Conservation (phyloP, 176 grass and related monocot species). For the Zizania latifolia region DNA sequence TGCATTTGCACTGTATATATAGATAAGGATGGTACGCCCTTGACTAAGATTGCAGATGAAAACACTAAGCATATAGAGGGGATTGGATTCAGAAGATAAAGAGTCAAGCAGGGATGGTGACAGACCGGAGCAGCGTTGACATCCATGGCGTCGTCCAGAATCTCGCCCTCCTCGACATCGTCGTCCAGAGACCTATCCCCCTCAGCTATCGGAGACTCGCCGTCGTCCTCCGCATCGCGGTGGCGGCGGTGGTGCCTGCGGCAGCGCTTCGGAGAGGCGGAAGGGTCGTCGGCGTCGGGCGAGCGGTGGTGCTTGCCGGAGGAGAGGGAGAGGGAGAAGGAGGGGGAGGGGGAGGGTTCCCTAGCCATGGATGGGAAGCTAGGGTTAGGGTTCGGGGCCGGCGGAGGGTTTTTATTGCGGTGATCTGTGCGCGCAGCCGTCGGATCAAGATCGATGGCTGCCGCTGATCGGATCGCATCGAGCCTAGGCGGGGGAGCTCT, state of each 20-base stretch:
- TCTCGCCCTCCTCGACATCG: constrained; percentile 91
- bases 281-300: constrained; percentile 18
- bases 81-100: background rate
- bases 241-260: constrained; percentile 48
- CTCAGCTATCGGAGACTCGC: background rate
- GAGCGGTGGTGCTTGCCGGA: constrained; percentile 52
- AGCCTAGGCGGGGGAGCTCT: no score
- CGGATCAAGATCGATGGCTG: no score
- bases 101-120: constrained; percentile 16
- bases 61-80: background rate
- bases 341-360: constrained; percentile 39
- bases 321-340: no score
- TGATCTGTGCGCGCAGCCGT: no score
- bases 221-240: background rate
- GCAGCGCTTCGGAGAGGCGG: constrained; percentile 60
- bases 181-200: constrained; percentile 18
- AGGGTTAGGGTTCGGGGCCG: no score
- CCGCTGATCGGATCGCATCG: no score
- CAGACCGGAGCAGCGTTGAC: constrained; percentile 49
- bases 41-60: background rate
- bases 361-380: constrained; percentile 19
- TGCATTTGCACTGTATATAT: background rate
- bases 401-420: no score
- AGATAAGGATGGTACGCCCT: background rate
- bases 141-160: constrained; percentile 58